Conservation (phyloP, 2,329 filamentous ascomycete genomes). For the Sphaerostilbella broomeana region DNA sequence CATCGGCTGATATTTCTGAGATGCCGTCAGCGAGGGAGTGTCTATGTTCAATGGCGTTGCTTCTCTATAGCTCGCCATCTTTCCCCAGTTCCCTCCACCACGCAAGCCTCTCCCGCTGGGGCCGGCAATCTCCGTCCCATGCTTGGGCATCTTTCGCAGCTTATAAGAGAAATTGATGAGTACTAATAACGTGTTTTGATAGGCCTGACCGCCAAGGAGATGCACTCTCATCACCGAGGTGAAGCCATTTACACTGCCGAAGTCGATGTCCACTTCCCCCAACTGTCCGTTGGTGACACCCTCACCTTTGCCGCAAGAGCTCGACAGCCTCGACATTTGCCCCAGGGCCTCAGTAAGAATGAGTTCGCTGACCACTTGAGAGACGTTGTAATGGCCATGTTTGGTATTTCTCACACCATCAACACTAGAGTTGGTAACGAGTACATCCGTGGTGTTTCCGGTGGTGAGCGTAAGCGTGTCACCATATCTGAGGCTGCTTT, state of each 20-base stretch:
- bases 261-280: conserved; percentile 74
- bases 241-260: conserved; percentile 85
- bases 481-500: conserved; percentile 56
- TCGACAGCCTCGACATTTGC: conserved; percentile 55
- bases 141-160: neutral
- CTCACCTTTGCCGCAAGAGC: conserved; percentile 70
- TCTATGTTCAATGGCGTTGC: no score
- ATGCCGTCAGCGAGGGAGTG: no score
- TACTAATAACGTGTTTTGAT: conserved; percentile 12
- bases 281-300: conserved; percentile 71
- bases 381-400: conserved; percentile 70
- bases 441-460: conserved; percentile 66
- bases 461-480: conserved; percentile 65
- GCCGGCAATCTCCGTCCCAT: neutral
- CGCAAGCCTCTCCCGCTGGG: no score
- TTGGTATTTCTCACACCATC: conserved; percentile 65
- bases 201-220: conserved; percentile 63
- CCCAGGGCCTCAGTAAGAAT: conserved; percentile 48
- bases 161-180: no score
- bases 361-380: conserved; percentile 57
- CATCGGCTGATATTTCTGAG: neutral
- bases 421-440: conserved; percentile 71
- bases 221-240: conserved; percentile 71
- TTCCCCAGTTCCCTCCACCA: no score
- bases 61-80: no score